These are phyloP conservation scores for Hypomontagnella monticulosa DNA, from an alignment of 495 filamentous ascomycete species.

Conservation along the genomic window DNA sequence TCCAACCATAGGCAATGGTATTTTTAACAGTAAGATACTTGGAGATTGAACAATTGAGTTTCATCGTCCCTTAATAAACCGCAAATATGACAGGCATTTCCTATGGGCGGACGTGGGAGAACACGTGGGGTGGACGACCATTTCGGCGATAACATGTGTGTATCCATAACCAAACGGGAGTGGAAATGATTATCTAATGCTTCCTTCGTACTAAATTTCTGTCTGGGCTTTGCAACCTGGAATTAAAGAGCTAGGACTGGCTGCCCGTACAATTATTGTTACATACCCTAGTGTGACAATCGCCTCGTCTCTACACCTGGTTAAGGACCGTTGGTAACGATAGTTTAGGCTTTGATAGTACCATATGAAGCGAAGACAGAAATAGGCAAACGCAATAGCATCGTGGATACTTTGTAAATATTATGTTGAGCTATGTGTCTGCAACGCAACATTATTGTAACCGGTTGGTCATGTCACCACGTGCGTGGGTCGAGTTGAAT, in stretches of 20 bases:
- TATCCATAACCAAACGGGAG: constrained; percentile 4
- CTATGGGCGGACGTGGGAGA: constrained; percentile 19
- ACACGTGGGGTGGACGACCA: constrained; percentile 36
- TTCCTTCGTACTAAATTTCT: constrained; percentile 33
- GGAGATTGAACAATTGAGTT: constrained; percentile 18
- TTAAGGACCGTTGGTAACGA: constrained; percentile 4
- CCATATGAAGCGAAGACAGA: constrained; percentile 9
- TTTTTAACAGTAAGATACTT: constrained; percentile 7
- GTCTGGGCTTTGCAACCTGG: too few relatives aligned
- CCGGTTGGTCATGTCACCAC: too few relatives aligned
- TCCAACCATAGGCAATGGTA: constrained; percentile 4
- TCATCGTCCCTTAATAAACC: constrained; percentile 27
- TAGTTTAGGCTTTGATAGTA: constrained; percentile 16
- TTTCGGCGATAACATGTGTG: constrained; percentile 7
- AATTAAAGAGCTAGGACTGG: too few relatives aligned
- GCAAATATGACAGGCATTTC: constrained; percentile 24
- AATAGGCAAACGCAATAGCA: too few relatives aligned
- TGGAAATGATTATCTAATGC: constrained; percentile 16
- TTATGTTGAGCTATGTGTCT: too few relatives aligned
- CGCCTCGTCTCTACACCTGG: constrained; percentile 14
- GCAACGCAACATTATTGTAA: too few relatives aligned
- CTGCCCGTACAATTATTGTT: too few relatives aligned
- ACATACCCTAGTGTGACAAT: constrained; percentile 14
- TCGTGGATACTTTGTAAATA: too few relatives aligned
- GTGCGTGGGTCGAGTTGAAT: too few relatives aligned